Evolutionary conservation across 441 rosid genomes (phyloP).

Genomic region (Geranium incanum): DNA sequence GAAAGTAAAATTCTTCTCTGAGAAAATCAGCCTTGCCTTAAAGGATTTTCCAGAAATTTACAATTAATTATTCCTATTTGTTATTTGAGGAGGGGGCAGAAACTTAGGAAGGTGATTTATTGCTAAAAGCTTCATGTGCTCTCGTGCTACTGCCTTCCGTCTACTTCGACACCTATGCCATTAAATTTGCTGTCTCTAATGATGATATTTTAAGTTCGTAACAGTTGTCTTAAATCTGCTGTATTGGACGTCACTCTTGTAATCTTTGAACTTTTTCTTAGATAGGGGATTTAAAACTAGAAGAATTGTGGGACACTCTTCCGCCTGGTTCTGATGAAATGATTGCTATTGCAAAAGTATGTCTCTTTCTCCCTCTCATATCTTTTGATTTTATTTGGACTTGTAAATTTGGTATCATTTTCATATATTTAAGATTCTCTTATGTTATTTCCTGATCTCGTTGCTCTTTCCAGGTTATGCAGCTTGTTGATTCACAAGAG

Average conservation of each 20-base stretch:
- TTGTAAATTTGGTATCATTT: not conserved
- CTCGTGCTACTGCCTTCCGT: not conserved
- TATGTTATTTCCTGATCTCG: conserved; percentile 13
- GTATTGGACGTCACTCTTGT: not conserved
- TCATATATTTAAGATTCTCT: not conserved
- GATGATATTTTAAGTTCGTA: conserved; percentile 1
- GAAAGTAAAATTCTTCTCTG: not conserved
- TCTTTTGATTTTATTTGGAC: not conserved
- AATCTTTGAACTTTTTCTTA: conserved; percentile 19
- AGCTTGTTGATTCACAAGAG: conserved; percentile 58
- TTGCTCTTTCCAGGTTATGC: conserved; percentile 52
- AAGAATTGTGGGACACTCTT: conserved; percentile 65
- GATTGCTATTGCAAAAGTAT: conserved; percentile 68
- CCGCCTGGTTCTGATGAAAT: conserved; percentile 82
- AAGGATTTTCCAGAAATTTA: not conserved
- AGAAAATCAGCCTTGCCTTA: not conserved
- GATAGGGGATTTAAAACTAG: conserved; percentile 70
- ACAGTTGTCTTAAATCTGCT: not conserved
- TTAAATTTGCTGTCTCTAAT: not conserved
- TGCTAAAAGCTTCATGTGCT: not conserved
- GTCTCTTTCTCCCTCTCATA: conserved; percentile 14
- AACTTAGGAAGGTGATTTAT: not conserved
- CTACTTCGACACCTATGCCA: not conserved
- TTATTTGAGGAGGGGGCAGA: not conserved
- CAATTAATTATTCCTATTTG: no score